Evolutionary conservation across 805 yeast species (phyloP).

Genomic region (Metschnikowia shivogae): DNA sequence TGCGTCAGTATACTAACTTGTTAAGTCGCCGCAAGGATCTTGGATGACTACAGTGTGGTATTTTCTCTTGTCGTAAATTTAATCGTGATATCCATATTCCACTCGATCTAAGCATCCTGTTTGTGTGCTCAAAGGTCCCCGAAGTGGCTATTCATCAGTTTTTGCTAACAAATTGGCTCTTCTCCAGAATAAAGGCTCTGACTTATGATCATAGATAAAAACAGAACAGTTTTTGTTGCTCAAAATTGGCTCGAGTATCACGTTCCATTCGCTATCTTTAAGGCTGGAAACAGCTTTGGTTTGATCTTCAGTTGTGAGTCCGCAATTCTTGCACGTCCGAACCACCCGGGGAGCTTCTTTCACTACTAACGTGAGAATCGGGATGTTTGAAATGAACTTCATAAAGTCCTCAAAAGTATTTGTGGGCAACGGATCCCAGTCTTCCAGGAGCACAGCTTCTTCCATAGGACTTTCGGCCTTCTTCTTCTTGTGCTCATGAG

Average conservation of each 20-base stretch:
- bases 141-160: background rate
- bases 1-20: slow-evolving; percentile 7
- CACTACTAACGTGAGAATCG: slow-evolving; percentile 22
- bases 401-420: slow-evolving; percentile 23
- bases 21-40: slow-evolving; percentile 9
- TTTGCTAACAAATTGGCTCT: slow-evolving; percentile 4
- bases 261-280: slow-evolving; percentile 18
- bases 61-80: slow-evolving; percentile 5
- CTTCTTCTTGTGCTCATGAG: slow-evolving; percentile 15
- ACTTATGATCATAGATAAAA: slow-evolving; percentile 14
- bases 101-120: background rate
- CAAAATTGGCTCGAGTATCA: slow-evolving; percentile 17
- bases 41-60: slow-evolving; percentile 4
- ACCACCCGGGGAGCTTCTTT: slow-evolving; percentile 20
- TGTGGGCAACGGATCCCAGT: slow-evolving; percentile 20
- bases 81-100: slow-evolving; percentile 2
- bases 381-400: slow-evolving; percentile 20
- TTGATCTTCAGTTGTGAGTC: slow-evolving; percentile 17
- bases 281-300: slow-evolving; percentile 10
- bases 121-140: background rate
- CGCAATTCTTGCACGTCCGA: slow-evolving; percentile 35
- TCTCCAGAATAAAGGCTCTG: slow-evolving; percentile 11
- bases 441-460: background rate
- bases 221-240: slow-evolving; percentile 13
- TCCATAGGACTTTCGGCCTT: background rate